Evolutionary conservation across 2,329 filamentous ascomycete species (phyloP).

Genomic region (Capronia americana): DNA sequence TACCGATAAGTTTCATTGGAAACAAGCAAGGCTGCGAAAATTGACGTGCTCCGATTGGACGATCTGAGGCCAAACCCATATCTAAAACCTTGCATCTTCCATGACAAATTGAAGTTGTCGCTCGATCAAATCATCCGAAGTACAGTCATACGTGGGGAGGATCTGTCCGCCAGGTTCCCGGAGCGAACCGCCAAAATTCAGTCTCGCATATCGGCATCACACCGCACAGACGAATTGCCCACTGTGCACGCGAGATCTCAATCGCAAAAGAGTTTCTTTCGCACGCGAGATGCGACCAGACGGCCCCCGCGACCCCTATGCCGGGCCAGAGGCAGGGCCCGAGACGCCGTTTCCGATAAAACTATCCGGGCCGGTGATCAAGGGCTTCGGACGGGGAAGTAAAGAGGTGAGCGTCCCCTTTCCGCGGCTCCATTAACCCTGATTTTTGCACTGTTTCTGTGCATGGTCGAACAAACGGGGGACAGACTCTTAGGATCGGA

Average conservation of each 20-base stretch:
- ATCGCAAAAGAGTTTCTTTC: neutral
- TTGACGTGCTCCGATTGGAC: slow-evolving; percentile 4
- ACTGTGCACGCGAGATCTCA: neutral
- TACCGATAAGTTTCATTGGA: neutral
- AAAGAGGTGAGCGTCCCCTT: slow-evolving; percentile 71
- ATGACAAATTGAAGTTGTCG: slow-evolving; percentile 1
- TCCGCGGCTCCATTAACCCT: neutral
- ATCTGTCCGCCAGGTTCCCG: neutral
- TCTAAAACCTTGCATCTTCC: neutral
- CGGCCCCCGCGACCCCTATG: slow-evolving; percentile 68
- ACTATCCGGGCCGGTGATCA: slow-evolving; percentile 85
- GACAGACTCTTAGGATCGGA: neutral
- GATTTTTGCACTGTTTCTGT: neutral
- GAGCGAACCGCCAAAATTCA: neutral
- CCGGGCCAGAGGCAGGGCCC: slow-evolving; percentile 76
- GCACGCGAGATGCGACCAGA: slow-evolving; percentile 52
- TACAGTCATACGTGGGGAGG: neutral
- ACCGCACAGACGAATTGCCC: neutral
- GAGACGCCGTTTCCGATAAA: slow-evolving; percentile 79
- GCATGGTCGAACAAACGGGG: neutral
- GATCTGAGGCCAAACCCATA: neutral
- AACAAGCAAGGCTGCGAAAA: neutral
- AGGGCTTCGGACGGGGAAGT: slow-evolving; percentile 90
- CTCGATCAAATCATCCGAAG: neutral
- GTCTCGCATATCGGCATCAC: neutral